Evolutionary conservation across 2,329 filamentous ascomycete species (phyloP), one percentile per base, ranked within the genome.

Genomic region (Ceratocystis colombiana): DNA sequence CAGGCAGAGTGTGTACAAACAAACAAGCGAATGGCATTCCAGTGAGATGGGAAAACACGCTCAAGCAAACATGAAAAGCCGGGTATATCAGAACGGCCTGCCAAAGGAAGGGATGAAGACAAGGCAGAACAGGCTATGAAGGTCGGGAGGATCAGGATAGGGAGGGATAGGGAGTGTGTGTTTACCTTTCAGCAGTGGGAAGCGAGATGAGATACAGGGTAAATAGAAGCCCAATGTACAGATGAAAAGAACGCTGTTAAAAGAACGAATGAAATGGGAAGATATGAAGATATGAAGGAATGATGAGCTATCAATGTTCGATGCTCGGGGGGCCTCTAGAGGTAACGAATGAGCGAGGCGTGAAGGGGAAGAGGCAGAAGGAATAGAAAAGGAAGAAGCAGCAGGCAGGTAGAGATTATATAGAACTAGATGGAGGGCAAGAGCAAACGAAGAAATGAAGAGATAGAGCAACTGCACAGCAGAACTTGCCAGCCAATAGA

Each of bases 381-480:
- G n/a, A 45, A 64, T 20, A 61, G 25, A 37, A 17, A 50, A 53
- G 48, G 28, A 22, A 28, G 48, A 53, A 25, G n/a, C n/a, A 53
- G 48, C 48, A n/a, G 20, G 22, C 8, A 53, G 48, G 48, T 25
- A 25, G 48, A 25, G 48, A 15, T 25, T 53, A 53, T 53, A 53
- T 53, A 53, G 22, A 41, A 4, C 10, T 4, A 41, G 37, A 41
- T 41, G 22, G 44, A 48, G 15, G 46, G 10, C 41, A 48, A 41
- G 37, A 41, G 37, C 10, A 28, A 64, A n/a, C 53, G 50, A 37
- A 55, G n/a, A 41, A n/a, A 20, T 28, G 50, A 53, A n/a, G 5
- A 61, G 41, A 68, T 50, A 65, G 63, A 65, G 57, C 53, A 64
- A 68, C 66, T 65, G 66, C 66, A 63, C 66, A 63, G 66, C 66